Evolutionary conservation across 805 yeast species (phyloP).

Genomic region (Pichia kluyveri): DNA sequence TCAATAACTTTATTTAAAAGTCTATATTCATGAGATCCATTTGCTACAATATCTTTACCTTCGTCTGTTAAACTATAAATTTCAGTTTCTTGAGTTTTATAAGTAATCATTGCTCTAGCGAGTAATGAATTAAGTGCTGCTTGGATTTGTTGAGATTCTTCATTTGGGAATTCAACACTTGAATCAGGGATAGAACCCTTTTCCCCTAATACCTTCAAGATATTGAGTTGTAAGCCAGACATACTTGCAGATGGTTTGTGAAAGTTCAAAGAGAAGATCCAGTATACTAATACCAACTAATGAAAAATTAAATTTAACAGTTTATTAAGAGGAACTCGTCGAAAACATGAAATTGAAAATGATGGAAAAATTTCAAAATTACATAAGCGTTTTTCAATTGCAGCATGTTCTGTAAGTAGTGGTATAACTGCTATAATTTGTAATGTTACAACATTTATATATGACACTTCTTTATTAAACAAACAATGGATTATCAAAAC

Average conservation of each 20-base stretch:
- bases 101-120: conserved; percentile 74
- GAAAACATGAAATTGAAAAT: too few relatives aligned
- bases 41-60: conserved; percentile 64
- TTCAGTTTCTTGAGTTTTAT: conserved; percentile 66
- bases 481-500: too few relatives aligned
- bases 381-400: too few relatives aligned
- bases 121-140: conserved; percentile 81
- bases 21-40: conserved; percentile 89
- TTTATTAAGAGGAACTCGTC: too few relatives aligned
- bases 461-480: too few relatives aligned
- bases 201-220: conserved; percentile 58
- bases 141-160: conserved; percentile 57
- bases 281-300: not conserved
- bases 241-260: conserved; percentile 23
- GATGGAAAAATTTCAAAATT: too few relatives aligned
- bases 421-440: too few relatives aligned
- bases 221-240: conserved; percentile 58
- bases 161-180: conserved; percentile 52
- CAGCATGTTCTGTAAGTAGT: too few relatives aligned
- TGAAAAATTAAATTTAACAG: too few relatives aligned
- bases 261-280: not conserved
- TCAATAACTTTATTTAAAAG: conserved; percentile 65
- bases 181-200: conserved; percentile 64
- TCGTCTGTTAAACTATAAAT: conserved; percentile 69
- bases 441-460: too few relatives aligned